Evolutionary conservation across 2,329 filamentous ascomycete genomes (phyloP).

Genomic region (Nothopassalora personata): DNA sequence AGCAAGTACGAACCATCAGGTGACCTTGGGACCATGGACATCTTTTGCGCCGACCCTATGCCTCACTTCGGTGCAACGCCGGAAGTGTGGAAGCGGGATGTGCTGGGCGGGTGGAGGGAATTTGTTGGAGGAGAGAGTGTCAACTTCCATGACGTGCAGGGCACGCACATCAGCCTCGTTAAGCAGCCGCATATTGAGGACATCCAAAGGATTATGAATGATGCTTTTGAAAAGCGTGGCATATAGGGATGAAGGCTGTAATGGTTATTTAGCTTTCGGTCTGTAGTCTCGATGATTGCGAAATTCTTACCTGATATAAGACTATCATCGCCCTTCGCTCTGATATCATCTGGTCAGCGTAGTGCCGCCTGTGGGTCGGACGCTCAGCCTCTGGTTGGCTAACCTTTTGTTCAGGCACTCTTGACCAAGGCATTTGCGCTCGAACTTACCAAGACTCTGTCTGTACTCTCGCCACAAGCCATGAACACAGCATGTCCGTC

Average conservation of each 20-base stretch:
- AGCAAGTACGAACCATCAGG: constrained; percentile 14
- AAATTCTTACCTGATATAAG: no score
- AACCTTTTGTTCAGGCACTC: neutral
- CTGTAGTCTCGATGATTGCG: neutral
- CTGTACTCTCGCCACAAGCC: neutral
- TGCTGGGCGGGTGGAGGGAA: constrained; percentile 13
- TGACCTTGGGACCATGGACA: constrained; percentile 11
- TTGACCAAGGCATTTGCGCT: neutral
- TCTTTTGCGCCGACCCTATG: constrained; percentile 19
- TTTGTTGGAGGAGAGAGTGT: constrained; percentile 14
- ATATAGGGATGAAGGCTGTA: constrained; percentile 1
- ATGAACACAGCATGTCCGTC: neutral
- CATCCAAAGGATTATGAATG: constrained; percentile 11
- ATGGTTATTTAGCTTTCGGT: neutral
- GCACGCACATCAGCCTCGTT: constrained; percentile 16
- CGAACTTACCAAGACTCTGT: neutral
- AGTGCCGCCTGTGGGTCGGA: neutral
- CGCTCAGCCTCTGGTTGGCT: neutral
- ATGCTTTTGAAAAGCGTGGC: constrained; percentile 10
- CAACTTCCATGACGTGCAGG: constrained; percentile 15
- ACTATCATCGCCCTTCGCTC: neutral
- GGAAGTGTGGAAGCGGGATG: constrained; percentile 16
- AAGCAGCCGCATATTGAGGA: constrained; percentile 13
- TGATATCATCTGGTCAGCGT: neutral
- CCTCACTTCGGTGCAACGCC: constrained; percentile 17